These are phyloP conservation scores for Yamadazyma blattariae DNA, from an alignment of 1,139 yeast genomes.

Conservation along the genomic window DNA sequence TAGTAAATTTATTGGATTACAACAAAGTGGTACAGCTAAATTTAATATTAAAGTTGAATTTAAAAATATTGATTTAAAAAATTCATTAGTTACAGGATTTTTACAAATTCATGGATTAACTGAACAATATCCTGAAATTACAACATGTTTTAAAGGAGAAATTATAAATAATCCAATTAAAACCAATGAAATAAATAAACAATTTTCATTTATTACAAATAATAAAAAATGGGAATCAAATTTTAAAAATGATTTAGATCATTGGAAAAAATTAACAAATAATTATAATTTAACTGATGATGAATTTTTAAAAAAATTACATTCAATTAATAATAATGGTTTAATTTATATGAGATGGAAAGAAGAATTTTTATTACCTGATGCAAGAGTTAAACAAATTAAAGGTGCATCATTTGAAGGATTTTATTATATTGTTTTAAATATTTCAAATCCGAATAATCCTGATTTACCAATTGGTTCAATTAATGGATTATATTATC, in stretches of 20 bases:
- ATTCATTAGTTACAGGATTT: conserved; percentile 70
- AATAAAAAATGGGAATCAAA: conserved; percentile 57
- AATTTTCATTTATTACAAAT: conserved; percentile 40
- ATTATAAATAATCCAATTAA: conserved; percentile 60
- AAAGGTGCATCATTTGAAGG: conserved; percentile 91
- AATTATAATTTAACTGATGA: conserved; percentile 22
- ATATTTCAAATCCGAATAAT: conserved; percentile 48
- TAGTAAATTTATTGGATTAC: conserved; percentile 64
- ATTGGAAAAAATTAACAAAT: conserved; percentile 78
- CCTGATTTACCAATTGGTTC: conserved; percentile 41
- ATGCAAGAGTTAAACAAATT: conserved; percentile 62
- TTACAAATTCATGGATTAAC: conserved; percentile 80
- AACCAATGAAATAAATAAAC: conserved; percentile 13
- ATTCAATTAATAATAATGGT: conserved; percentile 27
- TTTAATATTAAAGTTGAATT: conserved; percentile 73
- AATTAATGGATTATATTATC: conserved; percentile 79
- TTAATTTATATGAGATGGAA: conserved; percentile 92
- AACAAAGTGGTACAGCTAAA: conserved; percentile 65
- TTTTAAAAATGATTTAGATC: conserved; percentile 71
- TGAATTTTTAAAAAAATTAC: conserved; percentile 26
- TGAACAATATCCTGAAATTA: conserved; percentile 69
- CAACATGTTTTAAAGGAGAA: conserved; percentile 86
- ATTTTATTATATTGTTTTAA: conserved; percentile 82
- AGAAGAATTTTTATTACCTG: conserved; percentile 82
- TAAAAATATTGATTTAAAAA: conserved; percentile 62